Conservation (phyloP, 805 yeast genomes). For the Teunomyces atbi region DNA sequence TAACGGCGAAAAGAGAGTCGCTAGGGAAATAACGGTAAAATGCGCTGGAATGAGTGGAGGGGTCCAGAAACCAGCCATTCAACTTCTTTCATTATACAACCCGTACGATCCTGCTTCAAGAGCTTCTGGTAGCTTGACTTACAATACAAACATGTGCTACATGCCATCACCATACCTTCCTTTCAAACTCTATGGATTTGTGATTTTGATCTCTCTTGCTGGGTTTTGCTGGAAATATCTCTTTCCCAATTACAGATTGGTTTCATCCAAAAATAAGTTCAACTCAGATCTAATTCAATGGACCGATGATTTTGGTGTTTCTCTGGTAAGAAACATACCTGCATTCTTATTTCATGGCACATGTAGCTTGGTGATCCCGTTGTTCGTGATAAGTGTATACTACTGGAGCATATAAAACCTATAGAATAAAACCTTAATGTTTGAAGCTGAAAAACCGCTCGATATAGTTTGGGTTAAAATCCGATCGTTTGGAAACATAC, state of each 20-base stretch:
- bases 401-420: conserved; percentile 6
- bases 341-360: conserved; percentile 4
- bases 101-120: conserved; percentile 26
- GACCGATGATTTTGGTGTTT: background rate
- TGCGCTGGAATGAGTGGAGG: conserved; percentile 94
- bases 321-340: background rate
- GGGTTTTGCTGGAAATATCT: conserved; percentile 12
- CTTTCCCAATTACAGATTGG: conserved; percentile 4
- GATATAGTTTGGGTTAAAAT: conserved; percentile 56
- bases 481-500: conserved; percentile 67
- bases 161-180: conserved; percentile 52
- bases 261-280: background rate
- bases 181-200: conserved; percentile 13
- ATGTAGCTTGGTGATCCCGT: conserved; percentile 4
- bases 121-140: conserved; percentile 14
- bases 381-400: conserved; percentile 5
- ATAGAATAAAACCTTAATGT: conserved; percentile 6
- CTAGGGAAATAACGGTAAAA: conserved; percentile 77
- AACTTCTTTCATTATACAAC: conserved; percentile 66
- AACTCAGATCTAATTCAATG: background rate
- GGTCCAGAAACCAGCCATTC: conserved; percentile 79
- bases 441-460: conserved; percentile 44
- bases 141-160: conserved; percentile 50
- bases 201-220: conserved; percentile 9
- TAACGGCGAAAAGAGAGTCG: conserved; percentile 16